A percentile compares a stretch with the other conserved stretches of the same genome.
phyloP scores from a whole-genome alignment of 371 early-diverging fungal genomes.

The Batkoa obscura region DNA sequence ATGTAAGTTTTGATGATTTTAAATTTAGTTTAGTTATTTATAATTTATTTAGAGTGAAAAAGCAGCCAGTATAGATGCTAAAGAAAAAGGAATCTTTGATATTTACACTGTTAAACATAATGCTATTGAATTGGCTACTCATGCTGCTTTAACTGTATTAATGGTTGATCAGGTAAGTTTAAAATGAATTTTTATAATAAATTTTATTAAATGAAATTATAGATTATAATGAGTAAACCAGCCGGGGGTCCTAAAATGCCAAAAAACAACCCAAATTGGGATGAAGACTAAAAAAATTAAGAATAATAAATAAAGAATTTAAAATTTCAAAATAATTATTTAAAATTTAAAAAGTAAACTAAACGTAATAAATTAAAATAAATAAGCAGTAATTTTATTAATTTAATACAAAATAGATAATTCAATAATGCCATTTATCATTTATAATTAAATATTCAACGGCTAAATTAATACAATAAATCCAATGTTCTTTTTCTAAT shows the following conservation, averaged over 20 bases:
- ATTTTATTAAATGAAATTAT: neutral
- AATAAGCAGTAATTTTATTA: too few relatives aligned
- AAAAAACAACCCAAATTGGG: constrained; percentile 79
- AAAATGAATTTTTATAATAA: neutral
- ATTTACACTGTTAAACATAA: constrained; percentile 58
- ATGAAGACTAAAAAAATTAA: constrained; percentile 82
- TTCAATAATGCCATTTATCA: neutral
- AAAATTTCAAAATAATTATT: too few relatives aligned
- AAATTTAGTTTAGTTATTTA: constrained; percentile 8
- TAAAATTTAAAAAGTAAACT: too few relatives aligned
- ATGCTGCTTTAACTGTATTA: constrained; percentile 86
- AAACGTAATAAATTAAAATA: too few relatives aligned
- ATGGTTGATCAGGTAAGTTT: constrained; percentile 75
- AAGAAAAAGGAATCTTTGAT: constrained; percentile 58
- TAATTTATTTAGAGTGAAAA: constrained; percentile 25
- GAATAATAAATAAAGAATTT: too few relatives aligned
- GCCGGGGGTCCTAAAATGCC: constrained; percentile 92
- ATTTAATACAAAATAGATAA: too few relatives aligned
- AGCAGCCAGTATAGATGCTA: constrained; percentile 60
- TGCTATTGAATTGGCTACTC: constrained; percentile 76
- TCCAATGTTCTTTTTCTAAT: constrained; percentile 5
- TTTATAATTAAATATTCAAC: neutral
- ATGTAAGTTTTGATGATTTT: too few relatives aligned
- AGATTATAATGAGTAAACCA: constrained; percentile 95
- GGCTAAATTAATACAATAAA: neutral